Conservation (phyloP, 2,329 filamentous ascomycete genomes). For the Monilinia vaccinii-corymbosi region DNA sequence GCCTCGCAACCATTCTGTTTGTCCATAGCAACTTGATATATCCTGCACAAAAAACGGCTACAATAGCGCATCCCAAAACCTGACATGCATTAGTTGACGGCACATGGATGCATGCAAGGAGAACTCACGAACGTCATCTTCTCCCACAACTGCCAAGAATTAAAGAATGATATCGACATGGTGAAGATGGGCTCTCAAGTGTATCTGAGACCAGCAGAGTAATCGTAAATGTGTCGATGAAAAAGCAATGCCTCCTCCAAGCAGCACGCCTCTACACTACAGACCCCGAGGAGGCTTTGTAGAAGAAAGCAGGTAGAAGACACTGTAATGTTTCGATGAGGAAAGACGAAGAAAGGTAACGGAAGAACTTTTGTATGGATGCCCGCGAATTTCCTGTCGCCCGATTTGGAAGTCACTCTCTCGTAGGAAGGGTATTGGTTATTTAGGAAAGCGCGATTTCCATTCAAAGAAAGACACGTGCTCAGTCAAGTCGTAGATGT, state of each 20-base stretch:
- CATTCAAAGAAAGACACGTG: background rate
- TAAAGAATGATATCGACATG: conserved; percentile 45
- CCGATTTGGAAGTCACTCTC: conserved; percentile 1
- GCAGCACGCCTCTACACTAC: background rate
- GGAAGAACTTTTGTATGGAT: background rate
- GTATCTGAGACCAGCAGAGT: background rate
- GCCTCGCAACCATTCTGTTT: conserved; percentile 45
- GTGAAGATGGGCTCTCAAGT: background rate
- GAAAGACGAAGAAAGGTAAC: background rate
- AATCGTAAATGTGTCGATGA: background rate
- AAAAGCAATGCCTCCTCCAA: background rate
- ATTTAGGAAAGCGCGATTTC: background rate
- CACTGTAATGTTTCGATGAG: background rate
- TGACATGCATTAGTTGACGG: conserved; percentile 30
- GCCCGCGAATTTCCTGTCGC: background rate
- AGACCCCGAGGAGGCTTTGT: background rate
- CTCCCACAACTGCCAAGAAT: conserved; percentile 73
- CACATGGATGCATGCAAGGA: background rate
- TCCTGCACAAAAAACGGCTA: conserved; percentile 59
- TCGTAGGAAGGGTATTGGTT: background rate
- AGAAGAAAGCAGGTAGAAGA: background rate
- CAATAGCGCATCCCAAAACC: conserved; percentile 65
- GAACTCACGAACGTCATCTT: conserved; percentile 77
- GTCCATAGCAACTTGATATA: conserved; percentile 58
- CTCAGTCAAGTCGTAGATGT: background rate